A percentile compares a stretch with the other conserved stretches of the same genome.
phyloP scores from a whole-genome alignment of 768 basidiomycete species.

The Leccinum disarticulatum region DNA sequence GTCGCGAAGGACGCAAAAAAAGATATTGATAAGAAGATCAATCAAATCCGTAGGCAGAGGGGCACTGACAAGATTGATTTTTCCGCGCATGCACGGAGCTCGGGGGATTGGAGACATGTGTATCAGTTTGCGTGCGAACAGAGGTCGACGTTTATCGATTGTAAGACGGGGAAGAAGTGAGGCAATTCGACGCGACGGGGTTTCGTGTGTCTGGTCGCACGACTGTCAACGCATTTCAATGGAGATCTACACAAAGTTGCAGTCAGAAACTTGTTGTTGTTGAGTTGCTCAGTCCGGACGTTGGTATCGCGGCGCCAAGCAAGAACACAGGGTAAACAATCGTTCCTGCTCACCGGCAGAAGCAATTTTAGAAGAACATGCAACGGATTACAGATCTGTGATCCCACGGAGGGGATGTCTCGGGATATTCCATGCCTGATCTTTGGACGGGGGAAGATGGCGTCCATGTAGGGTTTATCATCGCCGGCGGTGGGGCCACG shows the following conservation, averaged over 20 bases:
- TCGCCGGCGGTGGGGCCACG: background rate
- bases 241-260: background rate
- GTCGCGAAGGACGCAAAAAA: no score
- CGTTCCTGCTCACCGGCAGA: background rate
- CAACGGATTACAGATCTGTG: background rate
- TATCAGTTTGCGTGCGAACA: background rate
- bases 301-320: background rate
- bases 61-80: background rate
- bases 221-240: conserved; percentile 2
- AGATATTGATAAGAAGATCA: no score
- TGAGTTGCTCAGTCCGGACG: background rate
- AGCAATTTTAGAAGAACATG: background rate
- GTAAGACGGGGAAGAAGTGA: background rate
- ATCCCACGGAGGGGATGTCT: background rate
- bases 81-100: background rate
- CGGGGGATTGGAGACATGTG: background rate
- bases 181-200: no score
- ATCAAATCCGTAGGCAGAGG: background rate
- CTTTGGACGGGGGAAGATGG: background rate
- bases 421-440: background rate
- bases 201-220: background rate
- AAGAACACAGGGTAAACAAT: background rate
- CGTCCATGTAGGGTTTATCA: background rate
- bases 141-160: background rate
- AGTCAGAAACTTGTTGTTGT: background rate